These are phyloP conservation scores for Grifola frondosa DNA, from an alignment of 1,284 basidiomycete genomes.

Conservation along the genomic window DNA sequence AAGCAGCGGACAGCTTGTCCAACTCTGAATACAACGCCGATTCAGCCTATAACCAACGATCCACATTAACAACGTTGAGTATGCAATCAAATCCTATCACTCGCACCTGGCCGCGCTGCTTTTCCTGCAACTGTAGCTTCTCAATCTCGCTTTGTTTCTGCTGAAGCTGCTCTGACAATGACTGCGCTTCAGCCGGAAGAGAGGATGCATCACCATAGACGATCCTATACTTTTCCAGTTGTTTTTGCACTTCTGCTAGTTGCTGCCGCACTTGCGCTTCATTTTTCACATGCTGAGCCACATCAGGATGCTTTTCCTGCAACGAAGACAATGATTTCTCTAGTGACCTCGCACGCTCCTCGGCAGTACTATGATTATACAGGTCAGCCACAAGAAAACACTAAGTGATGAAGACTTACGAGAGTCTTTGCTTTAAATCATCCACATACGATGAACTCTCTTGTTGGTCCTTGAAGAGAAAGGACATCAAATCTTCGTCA, in stretches of 20 bases:
- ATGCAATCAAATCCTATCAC: background rate
- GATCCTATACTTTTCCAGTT: slow-evolving; percentile 61
- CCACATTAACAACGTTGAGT: background rate
- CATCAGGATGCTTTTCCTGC: slow-evolving; percentile 47
- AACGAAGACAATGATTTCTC: slow-evolving; percentile 49
- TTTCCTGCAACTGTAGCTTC: slow-evolving; percentile 53
- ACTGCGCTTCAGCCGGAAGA: slow-evolving; percentile 47
- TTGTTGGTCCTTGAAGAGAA: slow-evolving; percentile 60
- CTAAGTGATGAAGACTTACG: slow-evolving; percentile 41
- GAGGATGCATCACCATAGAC: slow-evolving; percentile 59
- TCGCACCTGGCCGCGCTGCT: slow-evolving; percentile 53
- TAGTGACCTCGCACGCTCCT: slow-evolving; percentile 49
- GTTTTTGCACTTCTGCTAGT: slow-evolving; percentile 43
- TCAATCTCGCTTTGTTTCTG: slow-evolving; percentile 64
- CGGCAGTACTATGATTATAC: slow-evolving; percentile 39
- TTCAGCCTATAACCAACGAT: slow-evolving; percentile 50
- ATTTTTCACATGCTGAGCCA: slow-evolving; percentile 44
- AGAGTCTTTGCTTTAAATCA: slow-evolving; percentile 56
- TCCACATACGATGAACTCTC: slow-evolving; percentile 64
- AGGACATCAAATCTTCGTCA: slow-evolving; percentile 71
- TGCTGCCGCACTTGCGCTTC: slow-evolving; percentile 57
- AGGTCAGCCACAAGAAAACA: slow-evolving; percentile 4
- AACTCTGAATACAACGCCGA: slow-evolving; percentile 83
- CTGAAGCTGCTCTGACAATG: slow-evolving; percentile 56
- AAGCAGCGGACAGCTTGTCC: slow-evolving; percentile 83